Base-by-base conservation (phyloP, 1,284 basidiomycete genomes). In the Melampsora larici-populina region DNA sequence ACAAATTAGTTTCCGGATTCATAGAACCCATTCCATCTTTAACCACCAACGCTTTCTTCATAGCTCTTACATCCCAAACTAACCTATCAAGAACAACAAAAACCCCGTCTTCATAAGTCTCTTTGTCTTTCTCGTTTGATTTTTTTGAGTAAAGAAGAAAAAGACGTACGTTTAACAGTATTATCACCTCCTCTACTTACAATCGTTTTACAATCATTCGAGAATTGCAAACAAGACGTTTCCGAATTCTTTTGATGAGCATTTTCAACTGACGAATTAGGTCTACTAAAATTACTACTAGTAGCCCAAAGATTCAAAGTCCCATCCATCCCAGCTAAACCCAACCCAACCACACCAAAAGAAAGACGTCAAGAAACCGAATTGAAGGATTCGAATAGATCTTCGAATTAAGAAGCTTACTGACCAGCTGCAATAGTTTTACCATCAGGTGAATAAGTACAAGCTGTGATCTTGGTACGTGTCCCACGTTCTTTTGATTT, bases 401-500 rank as follows among this genome's bases (percentile, higher is more conserved):
- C 8, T 5, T 9, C 40, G 26, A 33, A 31, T 46, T 26, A n/a
- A 24, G 26, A 21, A 5, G 33, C 24, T 1, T 11, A 85, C 90
- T 81, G 82, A 93, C 94, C 91, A 80, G 91, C 93, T 72, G 90
- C 91, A 80, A 97, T 93, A 80, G 90, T 85, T 80, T 87, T 90
- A 43, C 92, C 94, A 84, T 97, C 94, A 18, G 87, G 88, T 68
- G 91, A 93, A 85, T 94, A 97, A 26, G 89, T 89, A 82, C 93
- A 95, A 5, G 91, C 85, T 6, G 91, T 92, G 18, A 99, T 91
- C 83, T 94, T 94, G 15, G 96, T 98, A 80, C 94, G 88, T 21
- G 92, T 91, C n/a, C 97, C 97, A 68, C 95, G 87, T 81, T 96
- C 93, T 84, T 96, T 97, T 24, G 93, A 95, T 85, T 95, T 96